Evolutionary conservation across 495 filamentous ascomycete genomes (phyloP), one percentile per base, ranked within the genome.

Genomic region (Podospora appendiculata): DNA sequence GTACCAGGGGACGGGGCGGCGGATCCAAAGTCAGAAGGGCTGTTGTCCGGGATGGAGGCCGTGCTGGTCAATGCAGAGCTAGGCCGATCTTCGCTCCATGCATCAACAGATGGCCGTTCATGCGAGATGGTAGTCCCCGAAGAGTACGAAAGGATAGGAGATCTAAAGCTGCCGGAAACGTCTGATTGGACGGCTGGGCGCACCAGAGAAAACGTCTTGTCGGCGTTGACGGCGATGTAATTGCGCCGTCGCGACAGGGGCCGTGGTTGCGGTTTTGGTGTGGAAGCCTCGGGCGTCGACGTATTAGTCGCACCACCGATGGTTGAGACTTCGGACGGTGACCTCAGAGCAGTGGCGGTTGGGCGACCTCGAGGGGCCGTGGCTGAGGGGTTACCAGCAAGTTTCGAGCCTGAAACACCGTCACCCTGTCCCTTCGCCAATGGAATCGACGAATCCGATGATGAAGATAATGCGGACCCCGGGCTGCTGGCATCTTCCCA

Each of bases 151-250:
- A 57, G 55, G 51, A 56, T 59, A 62, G 62, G 62, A 49, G 63
- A 68, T 54, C 38, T 62, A 59, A 58, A 51, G 48, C 57, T 63
- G 40, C 47, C 47, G 32, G 57, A 56, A 41, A 54, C 42, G 39
- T 57, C 60, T 14, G 58, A 51, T 18, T 52, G 48, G n/a, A n/a
- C 48, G n/a, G 47, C 55, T 38, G 53, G 53, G 40, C 51, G 63
- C 33, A 75, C 60, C 32, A 76, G 52, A 18, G 72, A 70, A 55
- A 77, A 77, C 10, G 74, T 77, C 56, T 75, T 75, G 62, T 77
- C 71, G 7, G 74, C 51, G 54, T 77, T 62, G 41, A 75, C 59
- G 35, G 60, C 63, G 34, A 77, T 65, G 50, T 68, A 46, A 45
- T 63, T 74, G 34, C 64, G 58, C 51, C 72, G 64, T 43, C 73